Conservation (phyloP, 352 stramenopile genomes). For the Globisporangium spinosum region DNA sequence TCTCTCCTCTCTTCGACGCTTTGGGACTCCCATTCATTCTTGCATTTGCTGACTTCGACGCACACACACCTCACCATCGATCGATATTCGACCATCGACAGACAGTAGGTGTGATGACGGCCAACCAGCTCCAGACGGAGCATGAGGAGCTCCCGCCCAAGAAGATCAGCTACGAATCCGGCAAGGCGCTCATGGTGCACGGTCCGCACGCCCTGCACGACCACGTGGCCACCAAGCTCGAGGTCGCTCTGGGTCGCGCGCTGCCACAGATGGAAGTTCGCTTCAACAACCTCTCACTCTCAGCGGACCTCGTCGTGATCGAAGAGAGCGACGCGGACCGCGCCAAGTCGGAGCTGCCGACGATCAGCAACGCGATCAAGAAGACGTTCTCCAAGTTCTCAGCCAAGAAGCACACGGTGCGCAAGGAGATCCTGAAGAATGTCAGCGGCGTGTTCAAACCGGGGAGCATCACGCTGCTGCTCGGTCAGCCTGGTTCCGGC, state of each 20-base stretch:
- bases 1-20: not conserved
- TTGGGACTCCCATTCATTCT: not conserved
- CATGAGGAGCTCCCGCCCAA: not conserved
- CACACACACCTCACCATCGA: not conserved
- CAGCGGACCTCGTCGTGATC: conserved; percentile 12
- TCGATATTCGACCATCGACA: not conserved
- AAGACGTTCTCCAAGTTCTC: conserved; percentile 18
- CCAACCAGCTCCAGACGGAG: not conserved
- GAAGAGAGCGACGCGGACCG: not conserved
- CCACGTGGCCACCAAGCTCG: conserved; percentile 25
- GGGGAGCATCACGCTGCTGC: conserved; percentile 43
- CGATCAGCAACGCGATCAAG: conserved; percentile 22
- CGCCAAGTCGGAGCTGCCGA: conserved; percentile 20
- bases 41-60: not conserved
- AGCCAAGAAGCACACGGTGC: conserved; percentile 27
- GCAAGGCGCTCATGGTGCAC: conserved; percentile 31
- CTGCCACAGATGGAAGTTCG: conserved; percentile 48
- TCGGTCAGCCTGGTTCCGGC: conserved; percentile 43
- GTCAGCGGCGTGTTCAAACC: conserved; percentile 38
- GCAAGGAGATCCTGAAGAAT: conserved; percentile 39
- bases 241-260: conserved; percentile 23
- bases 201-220: conserved; percentile 30
- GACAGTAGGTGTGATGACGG: not conserved
- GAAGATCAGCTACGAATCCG: not conserved
- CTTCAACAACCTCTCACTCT: conserved; percentile 24